These are phyloP conservation scores for Phytophthora lateralis DNA, from an alignment of 352 stramenopile genomes.

Conservation along the genomic window DNA sequence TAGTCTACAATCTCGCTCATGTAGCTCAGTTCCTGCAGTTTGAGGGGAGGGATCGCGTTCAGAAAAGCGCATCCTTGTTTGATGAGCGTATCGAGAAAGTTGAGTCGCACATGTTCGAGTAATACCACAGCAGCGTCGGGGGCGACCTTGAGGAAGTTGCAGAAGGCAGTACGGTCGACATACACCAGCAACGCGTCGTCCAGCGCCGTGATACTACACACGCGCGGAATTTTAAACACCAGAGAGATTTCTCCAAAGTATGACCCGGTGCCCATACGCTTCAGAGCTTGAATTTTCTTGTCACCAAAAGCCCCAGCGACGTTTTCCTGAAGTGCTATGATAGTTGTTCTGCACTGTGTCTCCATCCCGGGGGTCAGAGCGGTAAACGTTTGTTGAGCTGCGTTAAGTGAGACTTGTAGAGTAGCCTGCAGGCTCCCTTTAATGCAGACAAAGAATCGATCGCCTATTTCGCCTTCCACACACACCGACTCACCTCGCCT, in stretches of 20 bases:
- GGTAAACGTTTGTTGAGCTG: constrained; percentile 31
- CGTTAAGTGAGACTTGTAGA: constrained; percentile 42
- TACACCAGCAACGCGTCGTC: constrained; percentile 71
- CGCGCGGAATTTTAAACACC: constrained; percentile 69
- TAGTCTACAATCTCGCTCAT: constrained; percentile 60
- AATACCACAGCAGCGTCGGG: constrained; percentile 54
- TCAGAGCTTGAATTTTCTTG: constrained; percentile 57
- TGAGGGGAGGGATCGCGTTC: constrained; percentile 56
- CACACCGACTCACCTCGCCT: constrained; percentile 54
- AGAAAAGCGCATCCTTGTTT: constrained; percentile 64
- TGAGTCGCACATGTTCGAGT: constrained; percentile 66
- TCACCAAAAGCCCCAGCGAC: constrained; percentile 12
- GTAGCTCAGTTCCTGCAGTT: constrained; percentile 60
- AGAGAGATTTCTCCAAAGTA: constrained; percentile 84
- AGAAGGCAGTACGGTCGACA: constrained; percentile 70
- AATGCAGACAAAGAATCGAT: constrained; percentile 79
- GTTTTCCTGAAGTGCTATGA: constrained; percentile 21
- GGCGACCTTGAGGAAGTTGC: constrained; percentile 75
- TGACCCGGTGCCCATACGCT: constrained; percentile 52
- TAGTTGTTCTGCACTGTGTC: constrained; percentile 15
- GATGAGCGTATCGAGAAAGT: constrained; percentile 64
- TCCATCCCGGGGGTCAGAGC: constrained; percentile 6
- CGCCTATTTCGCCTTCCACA: constrained; percentile 59
- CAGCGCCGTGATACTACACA: constrained; percentile 66
- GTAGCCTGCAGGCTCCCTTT: constrained; percentile 57